These are phyloP conservation scores for Venturiaceae sp. DNA, from an alignment of 2,329 filamentous ascomycete genomes.

Conservation along the genomic window DNA sequence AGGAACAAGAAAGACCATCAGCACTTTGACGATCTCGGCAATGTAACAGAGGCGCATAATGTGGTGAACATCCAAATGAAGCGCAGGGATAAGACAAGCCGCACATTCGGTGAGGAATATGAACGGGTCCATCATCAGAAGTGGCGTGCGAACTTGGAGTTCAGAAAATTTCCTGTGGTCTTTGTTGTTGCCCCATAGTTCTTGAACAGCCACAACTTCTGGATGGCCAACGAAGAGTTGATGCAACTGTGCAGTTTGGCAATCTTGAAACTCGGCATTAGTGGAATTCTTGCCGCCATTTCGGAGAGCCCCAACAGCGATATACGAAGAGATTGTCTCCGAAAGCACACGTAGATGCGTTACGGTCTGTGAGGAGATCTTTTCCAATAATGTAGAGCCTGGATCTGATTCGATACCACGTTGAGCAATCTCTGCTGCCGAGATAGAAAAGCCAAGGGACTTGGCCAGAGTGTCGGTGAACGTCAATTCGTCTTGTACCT, in stretches of 20 bases:
- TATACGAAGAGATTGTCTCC: slow-evolving; percentile 80
- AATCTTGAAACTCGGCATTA: slow-evolving; percentile 58
- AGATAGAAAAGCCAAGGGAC: slow-evolving; percentile 73
- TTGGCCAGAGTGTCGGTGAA: slow-evolving; percentile 51
- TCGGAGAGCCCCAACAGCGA: slow-evolving; percentile 63
- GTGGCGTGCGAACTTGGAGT: slow-evolving; percentile 26
- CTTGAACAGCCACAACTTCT: slow-evolving; percentile 20
- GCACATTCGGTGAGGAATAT: slow-evolving; percentile 73
- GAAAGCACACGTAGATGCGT: slow-evolving; percentile 81
- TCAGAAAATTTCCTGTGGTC: slow-evolving; percentile 30
- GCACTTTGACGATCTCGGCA: slow-evolving; percentile 79
- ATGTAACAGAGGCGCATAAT: slow-evolving; percentile 79
- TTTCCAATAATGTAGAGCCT: slow-evolving; percentile 68
- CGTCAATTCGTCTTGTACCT: slow-evolving; percentile 37
- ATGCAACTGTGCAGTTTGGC: slow-evolving; percentile 59
- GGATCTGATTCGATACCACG: slow-evolving; percentile 68
- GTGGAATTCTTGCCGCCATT: slow-evolving; percentile 48
- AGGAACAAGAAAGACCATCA: slow-evolving; percentile 40
- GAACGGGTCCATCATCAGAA: slow-evolving; percentile 64
- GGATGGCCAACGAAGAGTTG: slow-evolving; percentile 59
- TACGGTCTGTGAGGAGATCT: slow-evolving; percentile 72
- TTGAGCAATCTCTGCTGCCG: slow-evolving; percentile 83
- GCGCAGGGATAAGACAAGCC: slow-evolving; percentile 57
- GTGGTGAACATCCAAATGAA: slow-evolving; percentile 66
- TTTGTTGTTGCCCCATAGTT: slow-evolving; percentile 23